A percentile compares a stretch with the other conserved stretches of the same genome.
Conservation (phyloP, 768 basidiomycete species). For the Auricularia sp. region DNA sequence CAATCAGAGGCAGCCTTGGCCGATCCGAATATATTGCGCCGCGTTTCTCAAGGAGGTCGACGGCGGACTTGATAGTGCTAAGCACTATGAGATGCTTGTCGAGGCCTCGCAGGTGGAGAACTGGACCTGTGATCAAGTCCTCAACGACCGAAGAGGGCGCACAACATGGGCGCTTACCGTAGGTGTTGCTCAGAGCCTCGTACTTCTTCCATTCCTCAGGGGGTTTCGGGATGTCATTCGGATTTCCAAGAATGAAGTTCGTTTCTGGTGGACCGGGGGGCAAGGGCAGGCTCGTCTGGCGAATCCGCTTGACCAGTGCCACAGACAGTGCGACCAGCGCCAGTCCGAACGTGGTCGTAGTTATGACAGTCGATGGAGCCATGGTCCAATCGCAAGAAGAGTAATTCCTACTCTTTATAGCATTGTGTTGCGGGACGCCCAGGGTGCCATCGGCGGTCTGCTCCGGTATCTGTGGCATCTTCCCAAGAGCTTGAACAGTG, state of each 20-base stretch:
- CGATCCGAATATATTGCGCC: slow-evolving; percentile 36
- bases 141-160: background rate
- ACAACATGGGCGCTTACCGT: background rate
- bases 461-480: no score
- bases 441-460: no score
- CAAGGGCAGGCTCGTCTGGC: background rate
- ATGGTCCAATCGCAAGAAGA: no score
- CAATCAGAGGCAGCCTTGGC: slow-evolving; percentile 37
- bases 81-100: slow-evolving; percentile 26
- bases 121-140: background rate
- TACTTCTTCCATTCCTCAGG: background rate
- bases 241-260: background rate
- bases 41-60: slow-evolving; percentile 37
- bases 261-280: background rate
- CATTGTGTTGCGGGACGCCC: no score
- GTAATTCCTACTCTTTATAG: no score
- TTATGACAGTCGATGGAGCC: no score
- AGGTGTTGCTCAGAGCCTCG: background rate
- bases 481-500: no score
- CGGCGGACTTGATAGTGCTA: slow-evolving; percentile 30
- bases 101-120: background rate
- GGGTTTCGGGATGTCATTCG: background rate
- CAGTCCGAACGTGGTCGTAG: no score
- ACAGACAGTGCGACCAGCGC: no score
- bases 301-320: no score